A percentile compares a stretch with the other conserved stretches of the same genome.
Evolutionary conservation across 2,329 filamentous ascomycete genomes (phyloP).

Genomic region (Thermoascus crustaceus): DNA sequence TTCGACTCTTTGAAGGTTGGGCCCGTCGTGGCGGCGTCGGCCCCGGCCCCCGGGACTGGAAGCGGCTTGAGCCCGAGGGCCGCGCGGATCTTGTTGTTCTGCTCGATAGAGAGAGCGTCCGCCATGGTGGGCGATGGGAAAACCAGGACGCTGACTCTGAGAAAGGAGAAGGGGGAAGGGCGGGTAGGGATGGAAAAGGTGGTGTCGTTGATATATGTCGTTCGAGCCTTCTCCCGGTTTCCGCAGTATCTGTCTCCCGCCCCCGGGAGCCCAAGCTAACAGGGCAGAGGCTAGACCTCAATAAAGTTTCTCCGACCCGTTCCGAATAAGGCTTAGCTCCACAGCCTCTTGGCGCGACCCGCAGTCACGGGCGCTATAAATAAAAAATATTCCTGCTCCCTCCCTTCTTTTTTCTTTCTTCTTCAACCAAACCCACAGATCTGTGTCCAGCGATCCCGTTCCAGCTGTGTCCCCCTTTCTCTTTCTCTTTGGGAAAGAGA

Average conservation of each 20-base stretch:
- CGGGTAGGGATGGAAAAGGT: background rate
- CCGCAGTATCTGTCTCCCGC: no score
- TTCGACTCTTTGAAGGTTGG: conserved; percentile 50
- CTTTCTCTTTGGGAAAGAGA: no score
- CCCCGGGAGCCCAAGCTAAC: no score
- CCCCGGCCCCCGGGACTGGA: conserved; percentile 67
- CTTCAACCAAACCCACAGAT: conserved; percentile 52
- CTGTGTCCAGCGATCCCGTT: conserved; percentile 79
- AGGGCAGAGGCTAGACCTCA: background rate
- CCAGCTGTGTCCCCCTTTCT: no score
- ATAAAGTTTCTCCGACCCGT: conserved; percentile 9
- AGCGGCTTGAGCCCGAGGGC: conserved; percentile 86
- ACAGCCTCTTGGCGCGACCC: conserved; percentile 16
- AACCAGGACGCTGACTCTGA: background rate
- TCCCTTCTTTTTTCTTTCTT: conserved; percentile 28
- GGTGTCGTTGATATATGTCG: background rate
- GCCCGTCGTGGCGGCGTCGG: conserved; percentile 36
- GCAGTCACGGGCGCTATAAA: conserved; percentile 14
- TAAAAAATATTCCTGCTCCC: conserved; percentile 23
- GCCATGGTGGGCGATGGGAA: conserved; percentile 30
- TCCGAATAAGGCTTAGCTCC: conserved; percentile 17
- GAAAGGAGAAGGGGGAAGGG: conserved; percentile 3
- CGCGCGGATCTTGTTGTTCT: conserved; percentile 85
- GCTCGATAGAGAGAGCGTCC: conserved; percentile 67
- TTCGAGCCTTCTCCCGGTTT: no score